Evolutionary conservation across 2,329 filamentous ascomycete genomes (phyloP), one percentile per base, ranked within the genome.

Genomic region (Fusarium lyarnte): DNA sequence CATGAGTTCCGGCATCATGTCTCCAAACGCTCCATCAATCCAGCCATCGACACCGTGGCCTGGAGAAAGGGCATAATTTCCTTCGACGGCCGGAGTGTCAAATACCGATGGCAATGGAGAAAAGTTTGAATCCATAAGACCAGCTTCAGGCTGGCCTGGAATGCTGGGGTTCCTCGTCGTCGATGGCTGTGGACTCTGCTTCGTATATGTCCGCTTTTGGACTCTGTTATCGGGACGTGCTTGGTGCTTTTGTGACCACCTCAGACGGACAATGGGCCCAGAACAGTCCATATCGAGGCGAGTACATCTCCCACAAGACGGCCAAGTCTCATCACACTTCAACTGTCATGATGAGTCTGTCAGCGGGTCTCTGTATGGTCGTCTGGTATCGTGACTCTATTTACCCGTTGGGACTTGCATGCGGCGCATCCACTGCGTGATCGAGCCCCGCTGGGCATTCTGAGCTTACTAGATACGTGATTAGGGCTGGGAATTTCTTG

Each of bases 1-100:
- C 19, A 53, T 9, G 23, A 38, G 23, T 1, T 53, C 33, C 1
- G 49, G 33, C 49, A 53, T 12, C 0, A 53, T 27, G 2, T 16
- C 17, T 8, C 23, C 33, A 27, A 53, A 53, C 5, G 8, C 33
- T 53, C n/a, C 23, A 3, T 53, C 49, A 5, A 36, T 27, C 33
- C 47, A 51, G 12, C 9, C 17, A 21, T 35, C 1, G 1, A 4
- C 47, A 2, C 16, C 31, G 12, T 21, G 17, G 31, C 12, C 21
- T 0, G 47, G 29, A 8, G 46, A 49, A 33, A 33, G 4, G 5
- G 5, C 17, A 21, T 19, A 10, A 4, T 8, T 21, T 8, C 0
- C n/a, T 0, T 21, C n/a, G 0, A 3, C 3, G 0, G 6, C 12
- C 2, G 16, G 0, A 35, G 17, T 0, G 8, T 4, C 3, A 35